Evolutionary conservation across 495 filamentous ascomycete genomes (phyloP).

Genomic region (Neurospora intermedia): DNA sequence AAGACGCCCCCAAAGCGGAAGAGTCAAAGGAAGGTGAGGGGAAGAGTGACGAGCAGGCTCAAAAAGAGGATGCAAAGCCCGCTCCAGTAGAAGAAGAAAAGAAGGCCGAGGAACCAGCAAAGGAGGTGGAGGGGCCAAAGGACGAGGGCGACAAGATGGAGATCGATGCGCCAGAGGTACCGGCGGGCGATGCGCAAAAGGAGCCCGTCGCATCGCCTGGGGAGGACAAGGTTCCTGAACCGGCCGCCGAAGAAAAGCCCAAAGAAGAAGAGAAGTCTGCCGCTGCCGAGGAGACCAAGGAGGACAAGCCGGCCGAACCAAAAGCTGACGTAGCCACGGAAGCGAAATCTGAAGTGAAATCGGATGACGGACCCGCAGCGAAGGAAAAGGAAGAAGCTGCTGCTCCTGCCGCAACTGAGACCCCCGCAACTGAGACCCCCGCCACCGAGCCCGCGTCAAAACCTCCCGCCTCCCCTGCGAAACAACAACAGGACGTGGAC

Average conservation of each 20-base stretch:
- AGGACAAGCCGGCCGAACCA: slow-evolving; percentile 4
- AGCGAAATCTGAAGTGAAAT: slow-evolving; percentile 2
- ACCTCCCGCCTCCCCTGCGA: not conserved
- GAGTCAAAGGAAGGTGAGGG: not conserved
- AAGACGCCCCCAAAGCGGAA: not conserved
- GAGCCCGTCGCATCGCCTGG: not conserved
- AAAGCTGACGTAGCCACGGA: slow-evolving; percentile 2
- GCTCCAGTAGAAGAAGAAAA: not conserved
- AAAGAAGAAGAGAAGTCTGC: not conserved
- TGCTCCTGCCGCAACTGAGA: not conserved
- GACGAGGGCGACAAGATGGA: not conserved
- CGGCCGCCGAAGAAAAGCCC: not conserved
- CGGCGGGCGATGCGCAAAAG: not conserved
- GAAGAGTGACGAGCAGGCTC: not conserved
- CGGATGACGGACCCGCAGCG: slow-evolving; percentile 7
- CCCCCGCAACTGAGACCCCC: not conserved
- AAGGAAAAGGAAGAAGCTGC: slow-evolving; percentile 7
- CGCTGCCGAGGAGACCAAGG: slow-evolving; percentile 8
- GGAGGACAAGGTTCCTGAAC: not conserved
- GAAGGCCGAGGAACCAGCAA: not conserved
- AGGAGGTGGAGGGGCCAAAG: not conserved
- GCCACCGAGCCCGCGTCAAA: not conserved
- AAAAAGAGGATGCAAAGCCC: not conserved
- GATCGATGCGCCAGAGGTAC: not conserved
- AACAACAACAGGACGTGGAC: slow-evolving; percentile 15